These are phyloP conservation scores for Penicillium digitatum DNA, from an alignment of 2,329 filamentous ascomycete species.

Conservation along the genomic window DNA sequence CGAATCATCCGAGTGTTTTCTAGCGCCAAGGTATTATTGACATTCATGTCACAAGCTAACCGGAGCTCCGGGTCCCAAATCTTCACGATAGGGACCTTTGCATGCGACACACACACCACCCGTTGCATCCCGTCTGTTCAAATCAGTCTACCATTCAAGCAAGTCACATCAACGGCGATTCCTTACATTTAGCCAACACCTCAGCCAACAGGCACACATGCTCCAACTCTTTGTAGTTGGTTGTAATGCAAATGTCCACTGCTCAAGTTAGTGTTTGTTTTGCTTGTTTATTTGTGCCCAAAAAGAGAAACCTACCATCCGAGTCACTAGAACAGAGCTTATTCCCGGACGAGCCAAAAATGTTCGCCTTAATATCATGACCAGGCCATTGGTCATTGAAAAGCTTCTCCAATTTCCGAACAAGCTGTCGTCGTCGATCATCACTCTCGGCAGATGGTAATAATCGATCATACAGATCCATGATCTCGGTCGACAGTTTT, in stretches of 20 bases:
- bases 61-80: constrained; percentile 93
- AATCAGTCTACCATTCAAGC: constrained; percentile 12
- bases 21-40: constrained; percentile 91
- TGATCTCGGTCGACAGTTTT: constrained; percentile 76
- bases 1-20: constrained; percentile 98
- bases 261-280: constrained; percentile 22
- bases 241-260: constrained; percentile 99
- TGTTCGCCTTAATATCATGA: constrained; percentile 80
- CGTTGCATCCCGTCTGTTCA: constrained; percentile 85
- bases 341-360: constrained; percentile 98
- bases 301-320: constrained; percentile 62
- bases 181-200: constrained; percentile 76
- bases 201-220: constrained; percentile 87
- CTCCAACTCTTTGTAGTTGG: constrained; percentile 79
- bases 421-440: constrained; percentile 66
- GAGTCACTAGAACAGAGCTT: constrained; percentile 91
- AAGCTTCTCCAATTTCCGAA: constrained; percentile 82
- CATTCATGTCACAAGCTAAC: constrained; percentile 94
- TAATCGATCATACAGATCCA: constrained; percentile 77
- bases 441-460: constrained; percentile 77
- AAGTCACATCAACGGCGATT: not conserved
- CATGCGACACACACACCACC: constrained; percentile 88
- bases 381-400: constrained; percentile 91
- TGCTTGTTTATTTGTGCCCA: not conserved
- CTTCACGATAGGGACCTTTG: constrained; percentile 97